phyloP scores from a whole-genome alignment of 176 grass and related monocot species.

The Echinochloa phyllopogon region DNA sequence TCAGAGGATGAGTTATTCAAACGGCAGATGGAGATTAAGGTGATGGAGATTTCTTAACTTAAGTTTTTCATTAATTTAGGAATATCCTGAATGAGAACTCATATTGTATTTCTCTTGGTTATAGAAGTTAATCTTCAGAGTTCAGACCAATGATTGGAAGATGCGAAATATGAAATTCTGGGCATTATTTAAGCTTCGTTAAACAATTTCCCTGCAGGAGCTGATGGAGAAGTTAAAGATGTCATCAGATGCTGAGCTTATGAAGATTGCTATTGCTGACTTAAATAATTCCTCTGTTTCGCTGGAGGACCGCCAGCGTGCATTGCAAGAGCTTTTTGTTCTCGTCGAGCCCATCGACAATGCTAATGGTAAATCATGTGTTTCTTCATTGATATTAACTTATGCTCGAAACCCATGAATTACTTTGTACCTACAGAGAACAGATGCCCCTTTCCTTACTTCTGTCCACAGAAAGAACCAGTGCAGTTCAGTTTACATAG shows the following conservation, averaged over 20 bases:
- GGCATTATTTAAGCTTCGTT: background rate
- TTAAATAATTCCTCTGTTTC: slow-evolving; percentile 88
- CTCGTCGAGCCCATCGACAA: slow-evolving; percentile 90
- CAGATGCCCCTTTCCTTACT: too few relatives aligned
- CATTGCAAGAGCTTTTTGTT: slow-evolving; percentile 77
- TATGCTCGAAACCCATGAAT: background rate
- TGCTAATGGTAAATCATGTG: slow-evolving; percentile 66
- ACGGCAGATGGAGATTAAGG: slow-evolving; percentile 74
- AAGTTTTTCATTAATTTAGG: background rate
- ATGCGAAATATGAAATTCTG: background rate
- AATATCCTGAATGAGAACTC: background rate
- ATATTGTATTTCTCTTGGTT: background rate
- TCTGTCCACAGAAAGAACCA: too few relatives aligned
- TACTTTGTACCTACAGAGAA: background rate
- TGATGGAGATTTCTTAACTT: slow-evolving; percentile 8
- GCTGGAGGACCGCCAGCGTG: slow-evolving; percentile 59
- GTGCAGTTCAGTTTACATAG: too few relatives aligned
- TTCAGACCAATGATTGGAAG: too few relatives aligned
- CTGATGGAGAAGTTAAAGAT: slow-evolving; percentile 82
- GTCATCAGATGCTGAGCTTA: slow-evolving; percentile 86
- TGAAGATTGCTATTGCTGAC: slow-evolving; percentile 84
- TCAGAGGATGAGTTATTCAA: slow-evolving; percentile 69
- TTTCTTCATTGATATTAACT: background rate
- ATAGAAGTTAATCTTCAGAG: background rate
- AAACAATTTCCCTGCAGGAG: slow-evolving; percentile 52